Evolutionary conservation across 2,329 filamentous ascomycete species (phyloP).

Genomic region (Aureobasidium sp.): DNA sequence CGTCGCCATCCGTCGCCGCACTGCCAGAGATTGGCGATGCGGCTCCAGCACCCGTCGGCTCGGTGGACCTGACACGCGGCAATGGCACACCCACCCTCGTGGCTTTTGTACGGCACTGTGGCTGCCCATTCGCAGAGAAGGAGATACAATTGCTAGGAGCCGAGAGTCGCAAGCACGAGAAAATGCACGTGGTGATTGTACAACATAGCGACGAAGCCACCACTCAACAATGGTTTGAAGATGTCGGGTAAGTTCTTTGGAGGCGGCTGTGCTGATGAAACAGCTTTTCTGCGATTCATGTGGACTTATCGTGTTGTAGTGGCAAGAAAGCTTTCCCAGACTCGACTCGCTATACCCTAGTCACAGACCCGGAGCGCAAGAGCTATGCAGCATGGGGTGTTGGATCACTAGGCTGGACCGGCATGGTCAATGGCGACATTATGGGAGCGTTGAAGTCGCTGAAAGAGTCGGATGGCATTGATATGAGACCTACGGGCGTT

Average conservation of each 20-base stretch:
- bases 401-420: slow-evolving; percentile 53
- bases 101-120: slow-evolving; percentile 65
- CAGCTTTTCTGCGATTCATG: too few species aligned
- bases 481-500: slow-evolving; percentile 31
- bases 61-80: not conserved
- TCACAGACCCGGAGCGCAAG: slow-evolving; percentile 55
- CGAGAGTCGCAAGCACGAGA: slow-evolving; percentile 44
- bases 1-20: slow-evolving; percentile 3
- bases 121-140: slow-evolving; percentile 58
- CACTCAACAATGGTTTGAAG: slow-evolving; percentile 51
- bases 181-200: slow-evolving; percentile 53
- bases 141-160: slow-evolving; percentile 46
- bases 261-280: not conserved
- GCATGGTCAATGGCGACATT: slow-evolving; percentile 45
- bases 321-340: slow-evolving; percentile 17
- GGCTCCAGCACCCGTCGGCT: slow-evolving; percentile 12
- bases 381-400: slow-evolving; percentile 62
- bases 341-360: slow-evolving; percentile 32
- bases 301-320: slow-evolving; percentile 19
- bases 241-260: slow-evolving; percentile 12
- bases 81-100: slow-evolving; percentile 50
- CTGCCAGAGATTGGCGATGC: slow-evolving; percentile 15
- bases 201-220: slow-evolving; percentile 51
- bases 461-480: slow-evolving; percentile 18
- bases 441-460: slow-evolving; percentile 16